These are phyloP conservation scores for Nemania sp. DNA, from an alignment of 2,329 filamentous ascomycete species.

Conservation along the genomic window DNA sequence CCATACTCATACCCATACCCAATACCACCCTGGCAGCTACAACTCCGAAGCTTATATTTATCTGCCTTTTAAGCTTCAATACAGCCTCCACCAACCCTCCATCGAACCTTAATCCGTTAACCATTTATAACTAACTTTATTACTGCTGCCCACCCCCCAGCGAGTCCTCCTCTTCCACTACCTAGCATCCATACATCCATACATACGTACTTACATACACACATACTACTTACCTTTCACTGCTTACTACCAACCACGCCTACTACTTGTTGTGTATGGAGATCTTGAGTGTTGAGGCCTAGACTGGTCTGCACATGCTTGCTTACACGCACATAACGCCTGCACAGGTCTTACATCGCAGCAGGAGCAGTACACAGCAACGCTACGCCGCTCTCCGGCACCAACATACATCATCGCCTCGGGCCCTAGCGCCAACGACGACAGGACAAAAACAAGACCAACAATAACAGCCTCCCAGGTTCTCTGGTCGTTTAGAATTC, in stretches of 20 bases:
- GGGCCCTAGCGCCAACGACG: neutral
- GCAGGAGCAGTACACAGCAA: no score
- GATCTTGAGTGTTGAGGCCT: no score
- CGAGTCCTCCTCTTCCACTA: neutral
- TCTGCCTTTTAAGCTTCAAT: constrained; percentile 21
- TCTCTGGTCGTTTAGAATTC: neutral
- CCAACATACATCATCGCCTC: neutral
- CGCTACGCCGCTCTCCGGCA: no score
- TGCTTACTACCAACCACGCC: no score
- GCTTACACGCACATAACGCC: neutral
- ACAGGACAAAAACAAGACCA: neutral
- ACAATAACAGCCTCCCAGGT: neutral
- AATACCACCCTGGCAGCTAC: constrained; percentile 21
- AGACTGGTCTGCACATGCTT: neutral
- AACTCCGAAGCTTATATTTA: constrained; percentile 22
- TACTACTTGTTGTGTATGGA: no score
- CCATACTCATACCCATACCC: neutral
- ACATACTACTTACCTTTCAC: no score
- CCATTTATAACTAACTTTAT: no score
- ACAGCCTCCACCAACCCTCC: constrained; percentile 7
- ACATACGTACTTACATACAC: neutral
- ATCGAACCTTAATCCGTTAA: constrained; percentile 14
- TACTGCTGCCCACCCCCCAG: no score
- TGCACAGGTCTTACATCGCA: neutral
- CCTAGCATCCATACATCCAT: neutral